A percentile compares a stretch with the other conserved stretches of the same genome.
Conservation (phyloP, 129 eudicot species). For the Chrysanthemum lavandulifolium region DNA sequence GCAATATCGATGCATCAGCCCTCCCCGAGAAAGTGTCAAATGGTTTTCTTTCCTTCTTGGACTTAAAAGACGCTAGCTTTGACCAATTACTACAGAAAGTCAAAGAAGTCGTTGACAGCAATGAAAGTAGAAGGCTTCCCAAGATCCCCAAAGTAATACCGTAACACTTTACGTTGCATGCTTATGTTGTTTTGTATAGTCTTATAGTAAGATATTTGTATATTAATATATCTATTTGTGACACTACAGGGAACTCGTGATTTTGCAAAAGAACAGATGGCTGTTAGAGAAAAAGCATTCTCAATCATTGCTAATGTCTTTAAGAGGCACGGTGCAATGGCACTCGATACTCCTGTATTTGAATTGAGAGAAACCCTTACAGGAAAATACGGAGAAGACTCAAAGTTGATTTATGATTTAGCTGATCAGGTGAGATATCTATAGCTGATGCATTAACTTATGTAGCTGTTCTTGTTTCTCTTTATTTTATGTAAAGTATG, state of each 20-base stretch:
- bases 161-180: neutral
- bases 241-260: constrained; percentile 86
- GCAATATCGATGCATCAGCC: constrained; percentile 24
- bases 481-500: neutral
- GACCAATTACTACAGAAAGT: constrained; percentile 47
- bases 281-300: constrained; percentile 81
- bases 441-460: neutral
- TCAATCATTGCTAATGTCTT: constrained; percentile 61
- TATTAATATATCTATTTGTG: constrained; percentile 1
- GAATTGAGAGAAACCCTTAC: constrained; percentile 88
- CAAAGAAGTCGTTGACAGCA: constrained; percentile 84
- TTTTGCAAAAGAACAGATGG: constrained; percentile 94
- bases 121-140: constrained; percentile 93
- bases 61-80: constrained; percentile 46
- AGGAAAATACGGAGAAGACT: constrained; percentile 97
- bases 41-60: constrained; percentile 46
- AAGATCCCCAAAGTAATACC: constrained; percentile 72
- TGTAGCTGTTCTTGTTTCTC: neutral
- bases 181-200: neutral
- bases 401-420: constrained; percentile 88
- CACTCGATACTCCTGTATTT: constrained; percentile 95
- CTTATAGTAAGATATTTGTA: neutral
- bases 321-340: constrained; percentile 88
- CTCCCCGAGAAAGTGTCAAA: constrained; percentile 35
- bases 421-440: constrained; percentile 74